Percentiles rank a stretch among this genome's conserved stretches.
phyloP scores from a whole-genome alignment of 805 yeast species.

The Myxozyma lipomycoides region DNA sequence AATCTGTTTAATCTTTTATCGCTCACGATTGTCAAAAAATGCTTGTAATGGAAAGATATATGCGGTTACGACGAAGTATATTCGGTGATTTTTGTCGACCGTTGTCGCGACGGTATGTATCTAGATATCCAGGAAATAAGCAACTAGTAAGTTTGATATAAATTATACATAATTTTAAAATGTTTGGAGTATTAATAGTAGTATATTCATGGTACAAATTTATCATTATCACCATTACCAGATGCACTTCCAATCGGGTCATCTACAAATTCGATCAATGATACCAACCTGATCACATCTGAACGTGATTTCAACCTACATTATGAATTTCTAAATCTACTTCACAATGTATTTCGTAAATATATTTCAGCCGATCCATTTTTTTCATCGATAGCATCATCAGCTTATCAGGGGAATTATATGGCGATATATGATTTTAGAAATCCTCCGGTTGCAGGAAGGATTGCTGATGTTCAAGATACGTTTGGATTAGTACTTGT shows the following conservation, averaged over 20 bases:
- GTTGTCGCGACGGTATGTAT: too few relatives aligned
- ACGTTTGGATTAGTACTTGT: conserved; percentile 67
- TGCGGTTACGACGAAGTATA: too few relatives aligned
- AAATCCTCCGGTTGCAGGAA: conserved; percentile 56
- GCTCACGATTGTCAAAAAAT: too few relatives aligned
- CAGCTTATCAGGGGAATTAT: conserved; percentile 40
- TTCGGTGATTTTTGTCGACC: too few relatives aligned
- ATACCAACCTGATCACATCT: neutral
- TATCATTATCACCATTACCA: conserved; percentile 14
- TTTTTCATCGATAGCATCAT: conserved; percentile 34
- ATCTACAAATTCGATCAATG: neutral
- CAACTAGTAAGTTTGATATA: too few relatives aligned
- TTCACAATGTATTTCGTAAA: conserved; percentile 25
- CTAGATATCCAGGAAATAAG: too few relatives aligned
- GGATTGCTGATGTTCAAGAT: conserved; percentile 68
- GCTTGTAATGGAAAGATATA: too few relatives aligned
- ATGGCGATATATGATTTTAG: conserved; percentile 73
- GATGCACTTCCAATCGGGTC: conserved; percentile 15
- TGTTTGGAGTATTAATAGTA: too few relatives aligned
- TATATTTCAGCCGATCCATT: conserved; percentile 34
- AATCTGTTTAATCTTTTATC: too few relatives aligned
- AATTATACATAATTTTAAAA: too few relatives aligned
- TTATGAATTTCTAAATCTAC: conserved; percentile 12
- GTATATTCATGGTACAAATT: neutral
- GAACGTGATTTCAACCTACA: conserved; percentile 12